A percentile compares a stretch with the other conserved stretches of the same genome.
Conservation (phyloP, 257 asterid species). For the Scutellaria galericulata region DNA sequence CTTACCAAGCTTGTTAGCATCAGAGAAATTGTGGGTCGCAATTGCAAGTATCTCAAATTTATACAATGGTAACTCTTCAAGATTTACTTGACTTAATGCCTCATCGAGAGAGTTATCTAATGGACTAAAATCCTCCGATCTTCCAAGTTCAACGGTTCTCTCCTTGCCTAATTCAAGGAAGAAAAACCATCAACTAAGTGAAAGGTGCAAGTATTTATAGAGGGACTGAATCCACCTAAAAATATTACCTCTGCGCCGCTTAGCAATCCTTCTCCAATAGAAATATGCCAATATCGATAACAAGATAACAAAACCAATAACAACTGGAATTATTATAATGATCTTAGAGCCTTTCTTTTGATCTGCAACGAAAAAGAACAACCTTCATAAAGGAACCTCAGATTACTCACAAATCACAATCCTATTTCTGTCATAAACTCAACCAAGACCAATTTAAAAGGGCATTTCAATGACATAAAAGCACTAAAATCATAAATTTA, state of each 20-base stretch:
- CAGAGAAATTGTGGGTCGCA: background rate
- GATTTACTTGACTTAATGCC: slow-evolving; percentile 30
- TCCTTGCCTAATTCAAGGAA: slow-evolving; percentile 32
- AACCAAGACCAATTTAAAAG: background rate
- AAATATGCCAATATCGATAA: slow-evolving; percentile 31
- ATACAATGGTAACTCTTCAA: slow-evolving; percentile 7
- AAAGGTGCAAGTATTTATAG: background rate
- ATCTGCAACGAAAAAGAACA: slow-evolving; percentile 38
- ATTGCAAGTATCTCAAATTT: background rate
- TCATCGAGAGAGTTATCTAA: slow-evolving; percentile 30
- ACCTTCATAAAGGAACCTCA: background rate
- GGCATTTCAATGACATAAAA: too few species aligned
- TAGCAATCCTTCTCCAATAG: slow-evolving; percentile 45
- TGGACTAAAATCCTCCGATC: slow-evolving; percentile 16
- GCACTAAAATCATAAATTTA: too few species aligned
- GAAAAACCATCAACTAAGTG: slow-evolving; percentile 8
- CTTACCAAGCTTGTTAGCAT: slow-evolving; percentile 21
- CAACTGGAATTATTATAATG: slow-evolving; percentile 33
- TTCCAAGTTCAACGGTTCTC: slow-evolving; percentile 6
- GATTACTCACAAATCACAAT: background rate
- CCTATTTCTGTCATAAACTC: background rate
- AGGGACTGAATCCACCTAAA: background rate
- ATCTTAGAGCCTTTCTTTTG: slow-evolving; percentile 22
- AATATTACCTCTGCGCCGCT: slow-evolving; percentile 47
- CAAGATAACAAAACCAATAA: slow-evolving; percentile 30